Base-by-base conservation (phyloP, 306 rosid species). In the Lathyrus sativus region DNA sequence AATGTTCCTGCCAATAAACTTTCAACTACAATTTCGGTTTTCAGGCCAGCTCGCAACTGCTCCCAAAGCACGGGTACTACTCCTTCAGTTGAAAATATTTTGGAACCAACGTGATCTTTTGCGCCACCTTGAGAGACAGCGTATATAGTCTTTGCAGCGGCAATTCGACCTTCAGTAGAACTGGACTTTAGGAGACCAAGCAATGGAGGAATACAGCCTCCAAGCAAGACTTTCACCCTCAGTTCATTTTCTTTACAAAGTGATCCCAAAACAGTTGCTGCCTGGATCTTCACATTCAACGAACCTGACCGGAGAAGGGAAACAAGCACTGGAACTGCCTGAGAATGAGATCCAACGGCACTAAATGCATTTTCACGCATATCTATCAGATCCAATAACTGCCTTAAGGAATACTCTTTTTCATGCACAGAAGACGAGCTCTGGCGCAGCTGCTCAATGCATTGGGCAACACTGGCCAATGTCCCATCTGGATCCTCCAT, bases 401-500 rank as follows among this genome's bases (percentile, higher is more conserved):
- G 95, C 80, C 85, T 87, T 79, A 95, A 84, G 57, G 96, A 87
- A 89, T 82, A 81, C 83, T 95, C 99, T 81, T 85, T 95, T 81
- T 95, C 99, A 45, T 83, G 88, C 57, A 65, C 75, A 31, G 97
- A 88, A 45, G 92, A 84, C 59, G 95, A 83, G 78, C 83, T 80
- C 85, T 90, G 97, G 18, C 99, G 97, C 71, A 90, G 85, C 83
- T 91, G 97, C 87, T 95, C 97, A 71, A 95, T 95, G 82, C 99
- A 90, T 77, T 95, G 99, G 57, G 99, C 99, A 81, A 95, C 99
- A 81, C 95, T 95, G 73, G 99, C 97, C 71, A 95, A 83, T 35
- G 96, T 90, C 73, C 99, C 99, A 81, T 95, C 97, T 64, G 97
- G 91, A 84, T 95, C 99, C 86, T 95, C 99, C 99, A 95, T 90